Conservation (phyloP, 2,329 filamentous ascomycete species). For the Fusarium graminum region DNA sequence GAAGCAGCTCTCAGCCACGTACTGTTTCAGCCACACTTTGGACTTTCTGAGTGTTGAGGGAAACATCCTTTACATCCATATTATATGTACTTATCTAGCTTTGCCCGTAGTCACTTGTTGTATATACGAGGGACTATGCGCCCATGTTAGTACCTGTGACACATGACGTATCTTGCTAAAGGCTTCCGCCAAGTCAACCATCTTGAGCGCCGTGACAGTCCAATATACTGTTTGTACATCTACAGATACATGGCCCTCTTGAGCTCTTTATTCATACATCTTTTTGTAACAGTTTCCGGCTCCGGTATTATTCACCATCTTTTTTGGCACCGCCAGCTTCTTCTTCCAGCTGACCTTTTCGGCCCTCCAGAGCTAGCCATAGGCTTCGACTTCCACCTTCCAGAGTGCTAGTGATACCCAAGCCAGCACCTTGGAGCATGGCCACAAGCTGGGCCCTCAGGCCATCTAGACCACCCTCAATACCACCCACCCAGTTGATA, state of each 20-base stretch:
- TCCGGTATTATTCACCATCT: slow-evolving; percentile 24
- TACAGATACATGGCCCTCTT: slow-evolving; percentile 44
- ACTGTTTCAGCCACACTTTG: slow-evolving; percentile 25
- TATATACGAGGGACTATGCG: background rate
- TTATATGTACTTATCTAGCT: background rate
- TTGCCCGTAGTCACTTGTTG: background rate
- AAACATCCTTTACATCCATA: background rate
- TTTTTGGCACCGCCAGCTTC: slow-evolving; percentile 44
- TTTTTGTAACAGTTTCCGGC: background rate
- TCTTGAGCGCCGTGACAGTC: slow-evolving; percentile 7
- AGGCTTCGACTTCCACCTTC: slow-evolving; percentile 84
- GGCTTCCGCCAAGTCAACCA: background rate
- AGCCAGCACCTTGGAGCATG: slow-evolving; percentile 83
- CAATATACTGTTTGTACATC: slow-evolving; percentile 46
- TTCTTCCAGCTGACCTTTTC: slow-evolving; percentile 84
- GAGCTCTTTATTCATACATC: slow-evolving; percentile 36
- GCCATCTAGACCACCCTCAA: slow-evolving; percentile 84
- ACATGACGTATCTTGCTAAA: background rate
- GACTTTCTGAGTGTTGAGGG: background rate
- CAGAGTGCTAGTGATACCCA: slow-evolving; percentile 80
- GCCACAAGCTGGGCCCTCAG: slow-evolving; percentile 84
- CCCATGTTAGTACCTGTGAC: background rate
- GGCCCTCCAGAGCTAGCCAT: slow-evolving; percentile 88
- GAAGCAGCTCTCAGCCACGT: slow-evolving; percentile 35
- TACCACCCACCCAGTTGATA: slow-evolving; percentile 74